Percentiles rank a stretch among this genome's conserved stretches.
phyloP scores from a whole-genome alignment of 192 early-diverging fungal genomes.

The Nowakowskiella sp. region DNA sequence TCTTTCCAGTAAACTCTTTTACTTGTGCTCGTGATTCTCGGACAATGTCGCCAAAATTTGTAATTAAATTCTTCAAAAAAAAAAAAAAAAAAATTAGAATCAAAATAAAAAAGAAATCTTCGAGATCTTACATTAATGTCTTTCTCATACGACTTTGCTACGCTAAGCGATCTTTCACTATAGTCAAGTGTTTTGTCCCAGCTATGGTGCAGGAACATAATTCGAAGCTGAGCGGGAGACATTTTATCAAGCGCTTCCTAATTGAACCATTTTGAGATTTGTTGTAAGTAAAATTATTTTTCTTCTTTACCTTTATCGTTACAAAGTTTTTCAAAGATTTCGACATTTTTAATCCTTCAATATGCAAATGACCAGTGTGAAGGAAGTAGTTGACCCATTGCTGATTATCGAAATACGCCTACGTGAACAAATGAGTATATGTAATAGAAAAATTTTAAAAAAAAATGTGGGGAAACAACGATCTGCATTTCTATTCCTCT shows the following conservation, averaged over 20 bases:
- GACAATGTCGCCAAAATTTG: no score
- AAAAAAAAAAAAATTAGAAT: no score
- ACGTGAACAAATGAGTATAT: background rate
- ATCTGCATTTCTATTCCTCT: no score
- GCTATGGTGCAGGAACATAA: slow-evolving; percentile 78
- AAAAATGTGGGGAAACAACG: slow-evolving; percentile 4
- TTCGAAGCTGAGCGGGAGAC: slow-evolving; percentile 76
- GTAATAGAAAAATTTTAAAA: no score
- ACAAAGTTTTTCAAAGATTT: slow-evolving; percentile 98
- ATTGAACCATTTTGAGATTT: background rate
- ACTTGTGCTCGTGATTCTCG: background rate
- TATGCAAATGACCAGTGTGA: slow-evolving; percentile 90
- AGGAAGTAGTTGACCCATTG: slow-evolving; percentile 99
- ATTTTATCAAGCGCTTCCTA: slow-evolving; percentile 70
- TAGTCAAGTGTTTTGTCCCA: slow-evolving; percentile 89
- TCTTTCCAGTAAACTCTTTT: no score
- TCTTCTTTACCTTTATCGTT: slow-evolving; percentile 59
- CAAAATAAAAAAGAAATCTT: no score
- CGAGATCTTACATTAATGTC: slow-evolving; percentile 62
- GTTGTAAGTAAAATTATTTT: slow-evolving; percentile 1
- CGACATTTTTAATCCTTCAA: slow-evolving; percentile 96
- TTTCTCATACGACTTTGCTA: slow-evolving; percentile 67
- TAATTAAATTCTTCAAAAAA: no score
- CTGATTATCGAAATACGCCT: slow-evolving; percentile 73
- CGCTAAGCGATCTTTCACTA: slow-evolving; percentile 62